A percentile compares a stretch with the other conserved stretches of the same genome.
phyloP scores from a whole-genome alignment of 805 yeast genomes.

The Lachancea fermentati region DNA sequence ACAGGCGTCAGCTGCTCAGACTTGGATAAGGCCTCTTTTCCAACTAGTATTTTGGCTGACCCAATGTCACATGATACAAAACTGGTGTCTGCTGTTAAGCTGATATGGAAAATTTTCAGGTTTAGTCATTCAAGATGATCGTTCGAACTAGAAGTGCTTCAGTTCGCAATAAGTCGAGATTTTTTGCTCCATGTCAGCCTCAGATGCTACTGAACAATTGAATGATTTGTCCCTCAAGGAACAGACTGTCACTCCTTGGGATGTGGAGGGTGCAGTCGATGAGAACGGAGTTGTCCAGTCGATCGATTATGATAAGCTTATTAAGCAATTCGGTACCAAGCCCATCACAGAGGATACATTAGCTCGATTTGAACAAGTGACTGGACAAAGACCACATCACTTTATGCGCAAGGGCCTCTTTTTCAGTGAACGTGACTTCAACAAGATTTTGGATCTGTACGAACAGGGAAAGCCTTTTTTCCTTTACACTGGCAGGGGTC shows the following conservation, averaged over 20 bases:
- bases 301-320: slow-evolving; percentile 86
- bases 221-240: slow-evolving; percentile 14
- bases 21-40: too few relatives aligned
- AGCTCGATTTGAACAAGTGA: slow-evolving; percentile 66
- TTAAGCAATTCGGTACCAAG: slow-evolving; percentile 81
- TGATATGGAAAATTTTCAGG: too few relatives aligned
- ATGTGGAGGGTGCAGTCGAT: slow-evolving; percentile 96
- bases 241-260: slow-evolving; percentile 92
- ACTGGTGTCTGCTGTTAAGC: too few relatives aligned
- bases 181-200: slow-evolving; percentile 3
- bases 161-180: too few relatives aligned
- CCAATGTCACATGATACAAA: too few relatives aligned
- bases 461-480: slow-evolving; percentile 95
- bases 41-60: too few relatives aligned
- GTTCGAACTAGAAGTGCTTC: too few relatives aligned
- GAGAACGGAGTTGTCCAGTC: slow-evolving; percentile 80
- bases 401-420: slow-evolving; percentile 86
- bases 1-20: too few relatives aligned
- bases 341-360: slow-evolving; percentile 65
- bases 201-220: slow-evolving; percentile 18
- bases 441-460: slow-evolving; percentile 73
- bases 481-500: slow-evolving; percentile 96
- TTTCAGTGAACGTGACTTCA: slow-evolving; percentile 84
- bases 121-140: too few relatives aligned
- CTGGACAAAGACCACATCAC: slow-evolving; percentile 90